Base-by-base conservation (phyloP, 2,329 filamentous ascomycete species). In the Zymoseptoria pseudotritici region DNA sequence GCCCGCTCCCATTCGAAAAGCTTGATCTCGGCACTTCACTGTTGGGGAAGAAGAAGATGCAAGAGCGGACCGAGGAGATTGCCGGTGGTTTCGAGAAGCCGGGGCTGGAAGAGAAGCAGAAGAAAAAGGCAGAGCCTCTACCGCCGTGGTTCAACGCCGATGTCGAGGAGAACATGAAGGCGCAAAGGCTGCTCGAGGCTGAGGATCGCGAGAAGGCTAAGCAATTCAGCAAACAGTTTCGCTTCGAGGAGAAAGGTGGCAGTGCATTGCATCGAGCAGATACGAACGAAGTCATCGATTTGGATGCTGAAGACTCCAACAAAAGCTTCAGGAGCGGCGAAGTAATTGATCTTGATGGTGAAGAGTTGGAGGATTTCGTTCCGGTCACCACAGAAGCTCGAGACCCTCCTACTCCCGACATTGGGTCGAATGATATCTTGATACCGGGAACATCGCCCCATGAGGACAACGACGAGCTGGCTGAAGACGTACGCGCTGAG, bases 1-100 rank as follows among this genome's bases (percentile, higher is more conserved):
- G 93, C 0, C 91, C 92, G 0, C 75, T 99, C 4, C 94, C 94
- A 0, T 99, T 99, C 69, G 91, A 96, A 67, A 93, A 82, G 55
- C 76, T 87, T 6, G 82, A 91, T 70, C 80, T 96, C 1, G 85
- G 88, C 52, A 86, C 83, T 56, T 86, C 83, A 42, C 73, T 78
- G 10, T 72, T 77, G 13, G 78, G 76, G 26, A 81, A 76, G 72
- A 82, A 78, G 73, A 83, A 78, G 66, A 80, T 76, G 77, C 78
- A 78, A 68, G 79, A 74, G 65, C 76, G 77, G 56, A 76, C 82
- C 59, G 78, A 82, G 56, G 81, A 83, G 5, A 73, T 78, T 61
- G 82, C 83, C 46, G 87, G 87, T 21, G 88, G 87, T 0, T 90
- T 91, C 67, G 82, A 87, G 58, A 83, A 78, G 64, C 79, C 80